phyloP scores from a whole-genome alignment of 768 basidiomycete genomes.

The Mycena amicta region DNA sequence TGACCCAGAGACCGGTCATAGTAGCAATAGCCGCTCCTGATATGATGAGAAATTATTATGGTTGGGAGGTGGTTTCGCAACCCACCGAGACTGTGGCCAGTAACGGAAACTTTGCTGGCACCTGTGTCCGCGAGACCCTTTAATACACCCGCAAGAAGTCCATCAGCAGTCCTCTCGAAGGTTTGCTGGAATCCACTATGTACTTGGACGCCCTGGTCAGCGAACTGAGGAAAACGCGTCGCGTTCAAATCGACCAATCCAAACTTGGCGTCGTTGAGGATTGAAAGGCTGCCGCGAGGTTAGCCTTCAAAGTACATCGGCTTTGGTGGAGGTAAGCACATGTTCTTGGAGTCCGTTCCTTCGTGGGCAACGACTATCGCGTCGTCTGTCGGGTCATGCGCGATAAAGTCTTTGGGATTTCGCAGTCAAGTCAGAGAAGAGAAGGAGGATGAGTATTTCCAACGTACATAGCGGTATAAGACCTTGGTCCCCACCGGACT shows the following conservation, averaged over 20 bases:
- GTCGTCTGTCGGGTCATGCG: slow-evolving; percentile 34
- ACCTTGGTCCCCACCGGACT: slow-evolving; percentile 38
- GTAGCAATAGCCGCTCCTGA: slow-evolving; percentile 47
- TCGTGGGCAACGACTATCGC: slow-evolving; percentile 47
- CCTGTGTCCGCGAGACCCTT: slow-evolving; percentile 30
- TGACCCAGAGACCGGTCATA: slow-evolving; percentile 46
- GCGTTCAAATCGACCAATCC: slow-evolving; percentile 31
- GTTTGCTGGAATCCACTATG: slow-evolving; percentile 45
- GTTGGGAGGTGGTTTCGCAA: not conserved
- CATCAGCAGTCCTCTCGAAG: slow-evolving; percentile 40
- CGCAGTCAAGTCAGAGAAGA: not conserved
- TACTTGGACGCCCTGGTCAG: slow-evolving; percentile 33
- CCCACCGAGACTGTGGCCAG: slow-evolving; percentile 45
- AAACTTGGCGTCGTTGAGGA: slow-evolving; percentile 40
- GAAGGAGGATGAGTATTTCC: not conserved
- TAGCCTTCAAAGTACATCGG: slow-evolving; percentile 9
- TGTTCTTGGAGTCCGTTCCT: slow-evolving; percentile 37
- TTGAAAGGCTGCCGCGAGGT: slow-evolving; percentile 30
- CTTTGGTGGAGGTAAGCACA: no score
- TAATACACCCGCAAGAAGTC: slow-evolving; percentile 34
- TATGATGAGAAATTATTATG: not conserved
- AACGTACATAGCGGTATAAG: slow-evolving; percentile 31
- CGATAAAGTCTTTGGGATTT: slow-evolving; percentile 34
- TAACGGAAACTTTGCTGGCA: slow-evolving; percentile 37
- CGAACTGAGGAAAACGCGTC: slow-evolving; percentile 32